phyloP scores from a whole-genome alignment of 768 basidiomycete species.

The Dictyophora rubrovolvata region DNA sequence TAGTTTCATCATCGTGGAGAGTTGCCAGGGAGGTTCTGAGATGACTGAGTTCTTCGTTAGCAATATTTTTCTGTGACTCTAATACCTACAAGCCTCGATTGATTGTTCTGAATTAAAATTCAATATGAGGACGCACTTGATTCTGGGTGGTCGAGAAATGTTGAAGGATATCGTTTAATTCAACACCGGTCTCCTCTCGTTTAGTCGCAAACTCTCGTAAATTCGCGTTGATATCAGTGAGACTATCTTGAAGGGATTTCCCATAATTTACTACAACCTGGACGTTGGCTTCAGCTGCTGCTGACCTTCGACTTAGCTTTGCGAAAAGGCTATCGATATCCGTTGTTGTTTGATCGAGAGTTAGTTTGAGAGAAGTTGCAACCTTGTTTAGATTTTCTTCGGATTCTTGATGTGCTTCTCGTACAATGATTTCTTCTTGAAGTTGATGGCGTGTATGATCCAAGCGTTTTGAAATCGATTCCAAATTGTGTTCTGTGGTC shows the following conservation, averaged over 20 bases:
- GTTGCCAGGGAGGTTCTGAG: constrained; percentile 40
- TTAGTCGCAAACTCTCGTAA: constrained; percentile 54
- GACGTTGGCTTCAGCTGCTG: constrained; percentile 52
- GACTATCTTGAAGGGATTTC: constrained; percentile 43
- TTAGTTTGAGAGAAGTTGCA: constrained; percentile 55
- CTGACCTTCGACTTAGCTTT: constrained; percentile 75
- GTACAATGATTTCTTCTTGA: constrained; percentile 71
- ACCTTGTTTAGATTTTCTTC: constrained; percentile 65
- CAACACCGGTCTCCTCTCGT: constrained; percentile 41
- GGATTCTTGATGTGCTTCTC: constrained; percentile 66
- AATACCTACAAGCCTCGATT: constrained; percentile 9
- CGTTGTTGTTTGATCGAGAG: constrained; percentile 54
- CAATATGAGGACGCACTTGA: constrained; percentile 28
- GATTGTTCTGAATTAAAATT: not conserved
- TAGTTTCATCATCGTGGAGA: constrained; percentile 47
- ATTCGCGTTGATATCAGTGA: constrained; percentile 42
- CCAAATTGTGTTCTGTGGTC: constrained; percentile 42
- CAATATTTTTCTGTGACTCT: constrained; percentile 34
- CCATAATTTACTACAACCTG: constrained; percentile 55
- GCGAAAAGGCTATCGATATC: constrained; percentile 67
- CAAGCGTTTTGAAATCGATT: constrained; percentile 22
- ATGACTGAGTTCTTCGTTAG: constrained; percentile 48
- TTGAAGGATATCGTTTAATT: constrained; percentile 46
- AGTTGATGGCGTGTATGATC: constrained; percentile 47
- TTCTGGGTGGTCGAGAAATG: constrained; percentile 47